phyloP scores from a whole-genome alignment of 306 rosid species.

The Nissolia schottii region DNA sequence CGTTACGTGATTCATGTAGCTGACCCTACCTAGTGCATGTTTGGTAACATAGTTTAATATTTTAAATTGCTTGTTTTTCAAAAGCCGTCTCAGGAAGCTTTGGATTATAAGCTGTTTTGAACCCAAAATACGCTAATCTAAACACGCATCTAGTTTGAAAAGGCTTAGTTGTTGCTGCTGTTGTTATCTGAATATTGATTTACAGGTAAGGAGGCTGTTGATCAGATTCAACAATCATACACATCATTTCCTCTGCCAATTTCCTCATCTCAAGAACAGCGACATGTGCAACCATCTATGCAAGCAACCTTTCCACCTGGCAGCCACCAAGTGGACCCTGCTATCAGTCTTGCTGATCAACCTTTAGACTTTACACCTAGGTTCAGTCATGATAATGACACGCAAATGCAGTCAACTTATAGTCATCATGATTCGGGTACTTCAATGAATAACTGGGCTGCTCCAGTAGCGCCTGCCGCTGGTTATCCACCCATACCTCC shows the following conservation, averaged over 20 bases:
- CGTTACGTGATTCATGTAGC: not conserved
- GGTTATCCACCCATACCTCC: constrained; percentile 64
- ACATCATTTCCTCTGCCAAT: constrained; percentile 36
- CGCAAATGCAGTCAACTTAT: constrained; percentile 53
- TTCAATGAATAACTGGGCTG: constrained; percentile 63
- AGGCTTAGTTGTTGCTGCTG: not conserved
- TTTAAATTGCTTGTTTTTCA: no score
- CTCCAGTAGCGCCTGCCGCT: constrained; percentile 55
- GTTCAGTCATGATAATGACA: constrained; percentile 55
- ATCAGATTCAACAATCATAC: constrained; percentile 55
- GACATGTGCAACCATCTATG: constrained; percentile 46
- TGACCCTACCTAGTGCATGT: not conserved
- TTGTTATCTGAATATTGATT: constrained; percentile 33
- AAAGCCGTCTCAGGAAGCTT: no score
- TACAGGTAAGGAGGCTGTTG: constrained; percentile 61
- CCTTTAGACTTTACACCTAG: constrained; percentile 87
- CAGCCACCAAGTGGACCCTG: constrained; percentile 48
- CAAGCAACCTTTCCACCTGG: constrained; percentile 40
- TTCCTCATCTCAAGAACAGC: constrained; percentile 61
- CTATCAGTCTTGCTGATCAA: constrained; percentile 74
- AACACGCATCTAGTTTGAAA: no score
- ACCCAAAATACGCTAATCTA: no score
- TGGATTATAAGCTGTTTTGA: no score
- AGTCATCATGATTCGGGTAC: constrained; percentile 58
- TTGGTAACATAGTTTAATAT: no score